phyloP scores from a whole-genome alignment of 2,329 filamentous ascomycete species.

The Clonostachys rosea region DNA sequence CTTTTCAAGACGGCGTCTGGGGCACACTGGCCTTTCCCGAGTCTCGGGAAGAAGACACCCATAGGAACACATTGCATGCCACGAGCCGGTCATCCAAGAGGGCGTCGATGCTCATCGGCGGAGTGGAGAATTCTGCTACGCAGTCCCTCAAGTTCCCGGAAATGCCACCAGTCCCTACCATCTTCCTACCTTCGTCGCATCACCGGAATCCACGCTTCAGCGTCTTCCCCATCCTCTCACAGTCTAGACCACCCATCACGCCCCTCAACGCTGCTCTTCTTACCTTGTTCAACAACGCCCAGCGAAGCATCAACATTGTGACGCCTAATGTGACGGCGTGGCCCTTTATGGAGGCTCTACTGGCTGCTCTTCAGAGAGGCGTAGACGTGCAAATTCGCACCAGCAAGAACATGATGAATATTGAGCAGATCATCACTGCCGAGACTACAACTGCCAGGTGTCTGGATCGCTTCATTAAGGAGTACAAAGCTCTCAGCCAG shows the following conservation, averaged over 20 bases:
- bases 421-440: constrained; percentile 78
- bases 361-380: constrained; percentile 58
- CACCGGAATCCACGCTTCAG: constrained; percentile 63
- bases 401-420: constrained; percentile 64
- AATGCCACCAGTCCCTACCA: constrained; percentile 35
- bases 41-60: background rate
- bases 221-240: constrained; percentile 49
- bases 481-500: constrained; percentile 34
- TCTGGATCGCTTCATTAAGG: constrained; percentile 51
- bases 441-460: constrained; percentile 68
- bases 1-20: constrained; percentile 71
- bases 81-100: background rate
- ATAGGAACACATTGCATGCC: background rate
- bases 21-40: constrained; percentile 10
- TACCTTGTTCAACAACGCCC: constrained; percentile 53
- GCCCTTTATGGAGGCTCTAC: constrained; percentile 56
- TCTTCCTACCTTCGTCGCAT: constrained; percentile 72
- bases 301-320: constrained; percentile 59
- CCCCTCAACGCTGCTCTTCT: constrained; percentile 65
- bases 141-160: constrained; percentile 17
- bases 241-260: constrained; percentile 50
- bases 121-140: constrained; percentile 11
- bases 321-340: constrained; percentile 74
- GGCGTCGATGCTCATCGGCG: constrained; percentile 3
- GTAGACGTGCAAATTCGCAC: constrained; percentile 66